Conservation (phyloP, 139 green algal species). For the Chlorella sorokiniana region DNA sequence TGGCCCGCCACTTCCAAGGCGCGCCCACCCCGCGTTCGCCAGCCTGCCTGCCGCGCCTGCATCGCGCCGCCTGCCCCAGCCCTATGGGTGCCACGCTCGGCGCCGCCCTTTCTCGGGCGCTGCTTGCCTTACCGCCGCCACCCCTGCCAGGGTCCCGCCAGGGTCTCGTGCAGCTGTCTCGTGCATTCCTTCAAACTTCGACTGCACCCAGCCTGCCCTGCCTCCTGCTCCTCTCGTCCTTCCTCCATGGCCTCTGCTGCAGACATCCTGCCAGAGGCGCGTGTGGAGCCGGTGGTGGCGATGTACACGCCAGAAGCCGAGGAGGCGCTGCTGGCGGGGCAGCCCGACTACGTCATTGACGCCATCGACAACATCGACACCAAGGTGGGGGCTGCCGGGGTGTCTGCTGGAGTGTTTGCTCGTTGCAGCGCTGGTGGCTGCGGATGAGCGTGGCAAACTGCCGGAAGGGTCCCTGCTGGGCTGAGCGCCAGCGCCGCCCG, state of each 20-base stretch:
- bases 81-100: too few relatives aligned
- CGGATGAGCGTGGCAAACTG: not conserved
- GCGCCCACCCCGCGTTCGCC: too few relatives aligned
- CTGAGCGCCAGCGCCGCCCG: too few relatives aligned
- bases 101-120: too few relatives aligned
- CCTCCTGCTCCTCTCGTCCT: not conserved
- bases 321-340: conserved; percentile 79
- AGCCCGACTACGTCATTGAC: conserved; percentile 92
- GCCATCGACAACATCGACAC: conserved; percentile 99
- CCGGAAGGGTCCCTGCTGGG: not conserved
- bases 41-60: too few relatives aligned
- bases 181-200: not conserved
- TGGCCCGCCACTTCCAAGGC: conserved; percentile 79
- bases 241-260: not conserved
- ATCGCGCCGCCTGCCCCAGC: too few relatives aligned
- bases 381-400: conserved; percentile 72
- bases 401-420: not conserved
- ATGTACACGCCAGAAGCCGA: conserved; percentile 85
- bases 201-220: not conserved
- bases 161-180: too few relatives aligned
- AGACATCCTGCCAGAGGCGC: conserved; percentile 90
- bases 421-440: not conserved
- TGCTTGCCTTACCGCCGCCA: too few relatives aligned
- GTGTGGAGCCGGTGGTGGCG: conserved; percentile 57
- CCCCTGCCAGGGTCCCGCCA: too few relatives aligned